Conservation (phyloP, 495 filamentous ascomycete genomes). For the Aspergillus wentii region DNA sequence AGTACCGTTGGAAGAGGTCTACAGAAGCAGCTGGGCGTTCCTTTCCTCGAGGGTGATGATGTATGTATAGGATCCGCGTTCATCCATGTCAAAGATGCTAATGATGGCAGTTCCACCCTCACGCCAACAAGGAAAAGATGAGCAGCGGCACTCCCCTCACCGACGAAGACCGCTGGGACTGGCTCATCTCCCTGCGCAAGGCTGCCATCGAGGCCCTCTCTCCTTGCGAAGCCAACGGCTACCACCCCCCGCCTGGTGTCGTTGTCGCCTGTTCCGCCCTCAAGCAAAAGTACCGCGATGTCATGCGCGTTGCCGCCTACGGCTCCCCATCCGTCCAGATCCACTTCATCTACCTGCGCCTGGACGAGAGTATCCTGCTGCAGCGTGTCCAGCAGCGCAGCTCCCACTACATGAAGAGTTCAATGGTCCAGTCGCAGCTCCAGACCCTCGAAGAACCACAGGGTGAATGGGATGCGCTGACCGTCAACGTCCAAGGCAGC, state of each 20-base stretch:
- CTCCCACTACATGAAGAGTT: conserved; percentile 94
- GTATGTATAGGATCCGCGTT: conserved; percentile 55
- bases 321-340: conserved; percentile 69
- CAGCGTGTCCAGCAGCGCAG: conserved; percentile 66
- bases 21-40: conserved; percentile 62
- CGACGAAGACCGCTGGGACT: conserved; percentile 97
- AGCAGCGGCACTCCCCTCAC: conserved; percentile 78
- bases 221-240: conserved; percentile 39
- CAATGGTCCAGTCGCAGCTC: conserved; percentile 95
- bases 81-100: background rate
- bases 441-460: conserved; percentile 75
- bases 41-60: conserved; percentile 94
- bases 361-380: conserved; percentile 67
- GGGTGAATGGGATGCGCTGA: conserved; percentile 80
- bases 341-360: conserved; percentile 90
- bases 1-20: conserved; percentile 83
- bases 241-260: conserved; percentile 61
- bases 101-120: conserved; percentile 69
- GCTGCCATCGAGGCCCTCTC: conserved; percentile 64
- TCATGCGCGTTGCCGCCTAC: conserved; percentile 86
- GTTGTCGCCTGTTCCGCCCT: conserved; percentile 94
- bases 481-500: conserved; percentile 68
- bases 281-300: conserved; percentile 96
- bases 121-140: conserved; percentile 93
- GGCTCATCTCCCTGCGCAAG: conserved; percentile 85